Base-by-base conservation (phyloP, 208 protist genomes). In the Novymonas esmeraldas region DNA sequence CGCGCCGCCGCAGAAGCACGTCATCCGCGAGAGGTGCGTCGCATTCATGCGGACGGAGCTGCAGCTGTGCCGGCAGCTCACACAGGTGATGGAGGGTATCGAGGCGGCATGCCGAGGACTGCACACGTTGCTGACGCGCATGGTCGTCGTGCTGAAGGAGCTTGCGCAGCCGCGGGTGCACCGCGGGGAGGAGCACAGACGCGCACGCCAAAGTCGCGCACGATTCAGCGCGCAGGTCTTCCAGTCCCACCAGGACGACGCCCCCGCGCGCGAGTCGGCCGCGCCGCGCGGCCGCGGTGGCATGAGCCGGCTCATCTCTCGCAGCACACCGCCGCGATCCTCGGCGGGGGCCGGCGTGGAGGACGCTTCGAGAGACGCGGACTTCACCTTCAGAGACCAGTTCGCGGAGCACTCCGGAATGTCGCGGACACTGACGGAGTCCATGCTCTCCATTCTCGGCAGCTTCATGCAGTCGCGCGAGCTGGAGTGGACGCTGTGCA, bases 401-500 rank as follows among this genome's bases (percentile, higher is more conserved):
- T 54, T 80, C 18, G 31, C 51, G 13, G 75, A 85, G 68, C 69
- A 72, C 20, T n/a, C 52, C 2, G 41, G 16, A 10, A 52, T 46
- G n/a, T 61, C 64, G 39, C 39, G 50, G 18, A 42, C 33, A 6
- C 54, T 79, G 13, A 78, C 71, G 6, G 36, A 55, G 2, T 65
- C 52, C 0, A 14, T 77, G 22, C 36, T 82, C 16, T 64, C 57
- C 3, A 54, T 62, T 10, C 50, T 85, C 42, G 50, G 73, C 4
- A 60, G 64, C 61, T 69, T 74, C 20, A 55, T 76, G 44, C 66
- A 75, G 54, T 26, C 62, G 1, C 80, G 80, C n/a, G 42, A 70
- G 54, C 78, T 68, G 75, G 56, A 71, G 59, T 85, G 80, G 80
- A 70, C 62, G 42, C 60, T 79, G 57, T 59, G 69, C 45, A 85